Evolutionary conservation across 148 eudicot genomes (phyloP).

Genomic region (Camellia japonica): DNA sequence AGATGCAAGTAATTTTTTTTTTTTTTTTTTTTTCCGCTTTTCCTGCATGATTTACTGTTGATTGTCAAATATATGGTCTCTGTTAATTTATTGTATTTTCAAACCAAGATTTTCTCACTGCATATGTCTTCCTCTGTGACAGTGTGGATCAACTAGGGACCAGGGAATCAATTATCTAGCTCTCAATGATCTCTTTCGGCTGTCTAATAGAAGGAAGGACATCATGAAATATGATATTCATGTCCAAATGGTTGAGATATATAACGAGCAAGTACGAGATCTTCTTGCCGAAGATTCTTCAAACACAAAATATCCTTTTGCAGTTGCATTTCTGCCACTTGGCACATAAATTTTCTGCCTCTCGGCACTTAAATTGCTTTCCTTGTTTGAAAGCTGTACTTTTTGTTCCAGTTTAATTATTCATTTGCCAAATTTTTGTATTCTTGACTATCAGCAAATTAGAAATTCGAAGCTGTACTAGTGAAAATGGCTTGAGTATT

Average conservation of each 20-base stretch:
- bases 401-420: too few species aligned
- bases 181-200: constrained; percentile 66
- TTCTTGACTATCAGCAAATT: too few species aligned
- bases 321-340: background rate
- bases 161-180: constrained; percentile 71
- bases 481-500: constrained; percentile 29
- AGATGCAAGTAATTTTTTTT: background rate
- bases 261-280: constrained; percentile 51
- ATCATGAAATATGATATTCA: constrained; percentile 49
- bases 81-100: too few species aligned
- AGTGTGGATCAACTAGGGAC: constrained; percentile 51
- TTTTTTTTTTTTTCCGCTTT: background rate
- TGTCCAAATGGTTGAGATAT: constrained; percentile 80
- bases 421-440: too few species aligned
- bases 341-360: too few species aligned
- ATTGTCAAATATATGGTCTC: background rate
- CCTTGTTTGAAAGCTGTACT: background rate
- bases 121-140: constrained; percentile 14
- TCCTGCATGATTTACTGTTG: background rate
- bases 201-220: constrained; percentile 52
- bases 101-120: background rate
- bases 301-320: background rate
- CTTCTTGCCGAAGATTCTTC: background rate
- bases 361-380: too few species aligned
- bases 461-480: too few species aligned